These are phyloP conservation scores for Solanum lycopersicoides DNA, from an alignment of 257 asterid species.

Conservation along the genomic window DNA sequence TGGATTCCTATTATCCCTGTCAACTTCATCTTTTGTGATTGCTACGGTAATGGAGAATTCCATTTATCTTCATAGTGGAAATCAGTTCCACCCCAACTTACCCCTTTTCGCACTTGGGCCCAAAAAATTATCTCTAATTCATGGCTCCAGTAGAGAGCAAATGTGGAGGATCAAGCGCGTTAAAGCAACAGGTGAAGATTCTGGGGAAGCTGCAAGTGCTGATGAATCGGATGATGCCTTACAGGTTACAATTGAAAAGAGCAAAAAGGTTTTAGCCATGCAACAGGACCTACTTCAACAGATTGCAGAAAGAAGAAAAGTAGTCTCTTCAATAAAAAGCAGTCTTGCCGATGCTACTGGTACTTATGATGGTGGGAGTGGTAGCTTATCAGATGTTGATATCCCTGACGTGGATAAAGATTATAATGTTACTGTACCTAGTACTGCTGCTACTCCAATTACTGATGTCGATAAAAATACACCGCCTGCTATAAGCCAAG, in stretches of 20 bases:
- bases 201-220: slow-evolving; percentile 27
- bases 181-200: slow-evolving; percentile 27
- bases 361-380: slow-evolving; percentile 17
- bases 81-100: slow-evolving; percentile 25
- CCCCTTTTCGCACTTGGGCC: slow-evolving; percentile 24
- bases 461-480: slow-evolving; percentile 10
- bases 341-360: slow-evolving; percentile 40
- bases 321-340: slow-evolving; percentile 63
- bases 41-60: slow-evolving; percentile 32
- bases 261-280: slow-evolving; percentile 67
- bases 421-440: slow-evolving; percentile 1
- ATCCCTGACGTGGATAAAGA: slow-evolving; percentile 13
- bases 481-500: slow-evolving; percentile 9
- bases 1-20: neutral
- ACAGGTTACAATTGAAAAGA: slow-evolving; percentile 63
- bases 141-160: slow-evolving; percentile 23
- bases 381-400: slow-evolving; percentile 12
- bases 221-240: slow-evolving; percentile 52
- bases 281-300: slow-evolving; percentile 66
- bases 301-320: slow-evolving; percentile 81
- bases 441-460: neutral
- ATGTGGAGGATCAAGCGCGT: slow-evolving; percentile 32
- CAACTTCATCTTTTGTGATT: slow-evolving; percentile 17
- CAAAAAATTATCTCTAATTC: slow-evolving; percentile 23
- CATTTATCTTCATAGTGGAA: slow-evolving; percentile 18